Percentiles rank a stretch among this genome's conserved stretches.
These are phyloP conservation scores for Curvularia verruculosa DNA, from an alignment of 2,329 filamentous ascomycete species.

Conservation along the genomic window DNA sequence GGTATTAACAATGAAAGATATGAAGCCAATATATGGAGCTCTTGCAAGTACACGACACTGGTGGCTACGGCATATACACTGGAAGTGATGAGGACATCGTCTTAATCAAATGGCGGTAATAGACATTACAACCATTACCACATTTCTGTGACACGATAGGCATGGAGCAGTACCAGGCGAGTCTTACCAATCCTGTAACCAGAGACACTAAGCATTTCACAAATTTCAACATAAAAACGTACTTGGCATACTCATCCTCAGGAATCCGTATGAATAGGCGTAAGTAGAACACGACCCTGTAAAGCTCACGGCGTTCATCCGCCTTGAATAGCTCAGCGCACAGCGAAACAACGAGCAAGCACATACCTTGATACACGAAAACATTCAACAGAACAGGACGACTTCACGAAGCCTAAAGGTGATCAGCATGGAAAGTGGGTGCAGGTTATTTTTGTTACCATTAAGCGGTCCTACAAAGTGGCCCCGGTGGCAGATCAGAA, in stretches of 20 bases:
- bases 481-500: slow-evolving; percentile 7
- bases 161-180: neutral
- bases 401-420: slow-evolving; percentile 26
- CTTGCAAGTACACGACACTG: too few relatives aligned
- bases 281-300: neutral
- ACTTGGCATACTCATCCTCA: slow-evolving; percentile 11
- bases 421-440: slow-evolving; percentile 30
- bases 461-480: slow-evolving; percentile 15
- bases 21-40: neutral
- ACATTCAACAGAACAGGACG: slow-evolving; percentile 2
- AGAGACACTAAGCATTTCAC: neutral
- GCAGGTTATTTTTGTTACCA: slow-evolving; percentile 36
- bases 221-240: too few relatives aligned
- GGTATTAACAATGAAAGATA: neutral
- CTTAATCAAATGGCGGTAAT: neutral
- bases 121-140: neutral
- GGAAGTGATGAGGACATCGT: neutral
- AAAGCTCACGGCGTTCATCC: neutral
- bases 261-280: neutral
- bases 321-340: slow-evolving; percentile 17
- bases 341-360: slow-evolving; percentile 7
- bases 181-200: neutral
- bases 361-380: slow-evolving; percentile 21
- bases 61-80: neutral
- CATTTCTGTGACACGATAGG: neutral